phyloP scores from a whole-genome alignment of 2,329 filamentous ascomycete species.

The Colletotrichum sp. region DNA sequence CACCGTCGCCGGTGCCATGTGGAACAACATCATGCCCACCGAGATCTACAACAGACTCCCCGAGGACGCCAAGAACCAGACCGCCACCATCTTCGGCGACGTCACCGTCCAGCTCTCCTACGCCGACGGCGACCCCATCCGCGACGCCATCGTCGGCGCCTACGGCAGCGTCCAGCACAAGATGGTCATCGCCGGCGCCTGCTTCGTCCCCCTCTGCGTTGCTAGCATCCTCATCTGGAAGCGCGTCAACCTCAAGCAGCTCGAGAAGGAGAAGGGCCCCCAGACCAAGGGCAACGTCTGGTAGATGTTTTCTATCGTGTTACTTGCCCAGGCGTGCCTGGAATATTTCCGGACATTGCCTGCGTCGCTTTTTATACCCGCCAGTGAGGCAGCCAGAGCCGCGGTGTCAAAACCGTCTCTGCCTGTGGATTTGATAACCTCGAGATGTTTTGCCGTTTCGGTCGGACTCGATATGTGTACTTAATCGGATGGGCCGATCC shows the following conservation, averaged over 20 bases:
- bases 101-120: constrained; percentile 41
- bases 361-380: not conserved
- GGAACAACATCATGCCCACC: too few relatives aligned
- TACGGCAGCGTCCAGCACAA: constrained; percentile 52
- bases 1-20: too few relatives aligned
- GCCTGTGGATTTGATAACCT: not conserved
- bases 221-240: constrained; percentile 40
- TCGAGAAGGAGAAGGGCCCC: constrained; percentile 36
- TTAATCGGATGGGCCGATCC: not conserved
- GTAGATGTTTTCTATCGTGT: constrained; percentile 22
- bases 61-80: constrained; percentile 31
- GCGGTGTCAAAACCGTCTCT: not conserved
- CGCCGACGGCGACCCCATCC: constrained; percentile 40
- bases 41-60: constrained; percentile 43
- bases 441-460: not conserved
- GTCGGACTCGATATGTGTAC: constrained; percentile 3
- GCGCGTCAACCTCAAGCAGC: constrained; percentile 43
- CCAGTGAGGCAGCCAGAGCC: not conserved
- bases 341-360: not conserved
- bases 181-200: constrained; percentile 40
- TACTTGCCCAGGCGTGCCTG: not conserved
- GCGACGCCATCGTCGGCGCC: constrained; percentile 48
- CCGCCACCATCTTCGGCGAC: constrained; percentile 47
- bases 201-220: constrained; percentile 38
- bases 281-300: constrained; percentile 39